Evolutionary conservation across 768 basidiomycete genomes (phyloP).

Genomic region (Paxillus ammoniavirescens): DNA sequence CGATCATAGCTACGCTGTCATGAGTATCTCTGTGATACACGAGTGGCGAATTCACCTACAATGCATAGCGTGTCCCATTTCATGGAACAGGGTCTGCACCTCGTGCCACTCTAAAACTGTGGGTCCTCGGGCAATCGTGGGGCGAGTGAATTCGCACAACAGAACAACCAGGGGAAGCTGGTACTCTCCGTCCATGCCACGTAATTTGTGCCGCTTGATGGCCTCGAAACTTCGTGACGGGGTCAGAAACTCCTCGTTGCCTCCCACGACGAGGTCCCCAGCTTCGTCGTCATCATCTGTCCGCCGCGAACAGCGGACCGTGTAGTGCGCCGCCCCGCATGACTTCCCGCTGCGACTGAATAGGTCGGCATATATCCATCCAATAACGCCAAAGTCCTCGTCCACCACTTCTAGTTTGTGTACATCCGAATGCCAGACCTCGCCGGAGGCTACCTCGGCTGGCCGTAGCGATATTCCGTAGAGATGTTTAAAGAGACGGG

Average conservation of each 20-base stretch:
- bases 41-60: slow-evolving; percentile 57
- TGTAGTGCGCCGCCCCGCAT: slow-evolving; percentile 94
- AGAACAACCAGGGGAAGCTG: slow-evolving; percentile 93
- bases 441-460: slow-evolving; percentile 63
- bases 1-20: slow-evolving; percentile 82
- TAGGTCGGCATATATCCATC: slow-evolving; percentile 94
- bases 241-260: slow-evolving; percentile 38
- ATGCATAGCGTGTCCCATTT: slow-evolving; percentile 99
- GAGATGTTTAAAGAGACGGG: slow-evolving; percentile 78
- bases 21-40: slow-evolving; percentile 1
- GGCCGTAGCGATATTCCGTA: slow-evolving; percentile 87
- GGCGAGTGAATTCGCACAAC: slow-evolving; percentile 79
- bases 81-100: slow-evolving; percentile 92
- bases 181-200: slow-evolving; percentile 65
- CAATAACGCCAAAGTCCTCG: slow-evolving; percentile 81
- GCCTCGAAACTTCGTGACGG: slow-evolving; percentile 65
- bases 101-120: slow-evolving; percentile 89
- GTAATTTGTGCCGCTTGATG: slow-evolving; percentile 55
- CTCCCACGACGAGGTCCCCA: slow-evolving; percentile 52
- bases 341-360: slow-evolving; percentile 84
- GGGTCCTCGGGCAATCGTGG: slow-evolving; percentile 58
- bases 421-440: slow-evolving; percentile 87
- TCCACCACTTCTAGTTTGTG: slow-evolving; percentile 93
- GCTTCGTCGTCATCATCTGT: slow-evolving; percentile 86
- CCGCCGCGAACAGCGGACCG: slow-evolving; percentile 89